These are phyloP conservation scores for Oryza meridionalis DNA, from an alignment of 176 grass and related monocot genomes.

Conservation along the genomic window DNA sequence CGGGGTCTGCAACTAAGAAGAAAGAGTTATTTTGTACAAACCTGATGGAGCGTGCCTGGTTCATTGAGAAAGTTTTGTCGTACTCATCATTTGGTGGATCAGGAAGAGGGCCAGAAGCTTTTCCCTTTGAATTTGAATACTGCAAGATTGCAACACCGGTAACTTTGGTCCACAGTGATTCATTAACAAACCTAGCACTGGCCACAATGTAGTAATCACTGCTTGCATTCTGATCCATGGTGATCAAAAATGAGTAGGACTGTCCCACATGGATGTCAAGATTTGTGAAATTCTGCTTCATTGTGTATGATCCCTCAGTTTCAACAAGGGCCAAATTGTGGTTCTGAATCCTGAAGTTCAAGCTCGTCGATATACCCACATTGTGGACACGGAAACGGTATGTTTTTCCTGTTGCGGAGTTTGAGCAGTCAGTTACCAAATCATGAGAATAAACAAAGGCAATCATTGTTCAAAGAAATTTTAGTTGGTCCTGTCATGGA, in stretches of 20 bases:
- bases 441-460: not conserved
- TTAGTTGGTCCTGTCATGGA: not conserved
- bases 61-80: conserved; percentile 94
- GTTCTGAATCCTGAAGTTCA: conserved; percentile 92
- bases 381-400: conserved; percentile 94
- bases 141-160: conserved; percentile 86
- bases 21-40: conserved; percentile 32
- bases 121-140: conserved; percentile 92
- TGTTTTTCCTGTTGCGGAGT: conserved; percentile 69
- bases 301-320: conserved; percentile 87
- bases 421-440: conserved; percentile 17
- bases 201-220: conserved; percentile 93
- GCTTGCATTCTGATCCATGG: conserved; percentile 96
- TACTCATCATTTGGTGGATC: conserved; percentile 88
- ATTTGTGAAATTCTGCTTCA: conserved; percentile 87
- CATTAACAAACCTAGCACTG: conserved; percentile 87
- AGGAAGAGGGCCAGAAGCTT: conserved; percentile 85
- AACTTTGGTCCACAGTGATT: conserved; percentile 76
- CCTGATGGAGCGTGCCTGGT: conserved; percentile 93
- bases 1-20: not conserved
- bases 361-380: conserved; percentile 80
- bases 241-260: conserved; percentile 92
- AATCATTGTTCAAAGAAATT: not conserved
- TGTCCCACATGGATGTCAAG: conserved; percentile 95
- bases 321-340: conserved; percentile 88